Evolutionary conservation across 805 yeast genomes (phyloP), one percentile per base, ranked within the genome.

Genomic region (Zygoascus biomembranicola): DNA sequence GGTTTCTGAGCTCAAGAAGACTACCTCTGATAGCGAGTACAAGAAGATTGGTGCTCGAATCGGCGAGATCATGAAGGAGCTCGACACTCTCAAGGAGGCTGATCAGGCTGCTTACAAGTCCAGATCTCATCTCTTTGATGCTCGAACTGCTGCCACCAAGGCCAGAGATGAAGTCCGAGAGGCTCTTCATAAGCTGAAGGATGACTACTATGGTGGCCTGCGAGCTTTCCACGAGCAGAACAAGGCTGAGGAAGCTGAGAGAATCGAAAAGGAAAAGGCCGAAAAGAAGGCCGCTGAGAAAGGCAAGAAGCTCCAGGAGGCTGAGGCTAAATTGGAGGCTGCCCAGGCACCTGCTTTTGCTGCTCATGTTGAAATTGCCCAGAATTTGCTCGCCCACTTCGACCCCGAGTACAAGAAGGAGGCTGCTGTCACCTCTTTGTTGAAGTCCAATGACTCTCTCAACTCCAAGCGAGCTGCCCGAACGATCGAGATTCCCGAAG

Each of bases 311-410:
- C 77, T 77, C 71, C 81, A 77, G 63, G 85, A 84, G 53, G 88
- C 87, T 62, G 76, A 79, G 65, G 81, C 80, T 64, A 80, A 87
- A 74, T 78, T 81, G 51, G 86, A 81, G 58, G 90, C 90, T 47
- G 80, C 86, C 28, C 69, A 71, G 45, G 72, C 72, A 61, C 96
- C 98, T 31, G 98, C 97, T 28, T 90, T 85, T 72, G 80, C 84
- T 55, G 73, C 73, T 46, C 96, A 94, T 72, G 84, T 92, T 63
- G 77, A 77, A 60, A 75, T 84, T 58, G 86, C 94, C 64, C 87
- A 90, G 69, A 73, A 78, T 52, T 76, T 90, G 66, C 76, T 90
- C 67, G 65, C 73, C 39, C 80, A 80, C 70, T 87, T 94, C 62
- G 96, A 90, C 66, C 94, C 95, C 61, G 66, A 84, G 47, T 82